These are phyloP conservation scores for Gracilaria gracilis DNA, from an alignment of 23 red algal species.

Conservation along the genomic window DNA sequence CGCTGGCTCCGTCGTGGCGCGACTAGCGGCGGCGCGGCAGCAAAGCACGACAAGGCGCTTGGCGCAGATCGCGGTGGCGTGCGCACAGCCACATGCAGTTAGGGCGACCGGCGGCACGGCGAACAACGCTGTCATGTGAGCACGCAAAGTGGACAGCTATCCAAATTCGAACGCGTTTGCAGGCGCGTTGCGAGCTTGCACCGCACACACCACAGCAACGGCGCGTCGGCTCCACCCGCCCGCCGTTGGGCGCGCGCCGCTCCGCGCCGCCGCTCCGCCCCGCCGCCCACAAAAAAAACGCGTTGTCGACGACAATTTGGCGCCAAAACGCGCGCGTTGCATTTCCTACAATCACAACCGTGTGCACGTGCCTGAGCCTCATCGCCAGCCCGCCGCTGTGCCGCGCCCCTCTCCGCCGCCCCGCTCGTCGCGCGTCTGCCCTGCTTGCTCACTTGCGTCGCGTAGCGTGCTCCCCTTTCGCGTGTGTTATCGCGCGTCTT, in stretches of 20 bases:
- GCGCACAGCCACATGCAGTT: neutral
- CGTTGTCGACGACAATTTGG: constrained; percentile 36
- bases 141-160: constrained; percentile 23
- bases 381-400: constrained; percentile 41
- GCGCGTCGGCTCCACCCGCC: neutral
- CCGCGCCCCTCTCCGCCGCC: neutral
- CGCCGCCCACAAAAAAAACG: constrained; percentile 23
- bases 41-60: neutral
- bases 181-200: neutral
- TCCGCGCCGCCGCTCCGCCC: neutral
- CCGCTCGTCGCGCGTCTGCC: neutral
- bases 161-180: constrained; percentile 25
- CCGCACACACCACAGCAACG: neutral
- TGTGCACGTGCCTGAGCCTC: constrained; percentile 47
- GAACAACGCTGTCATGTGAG: constrained; percentile 27
- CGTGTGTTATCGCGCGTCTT: too few species aligned
- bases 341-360: constrained; percentile 54
- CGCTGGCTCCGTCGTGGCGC: neutral
- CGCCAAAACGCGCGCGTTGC: constrained; percentile 34
- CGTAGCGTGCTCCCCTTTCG: constrained; percentile 1
- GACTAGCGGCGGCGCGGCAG: neutral
- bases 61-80: neutral
- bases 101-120: neutral
- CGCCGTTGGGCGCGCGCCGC: neutral
- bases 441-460: neutral